phyloP scores from a whole-genome alignment of 371 early-diverging fungal species.

The Smittium culicis region DNA sequence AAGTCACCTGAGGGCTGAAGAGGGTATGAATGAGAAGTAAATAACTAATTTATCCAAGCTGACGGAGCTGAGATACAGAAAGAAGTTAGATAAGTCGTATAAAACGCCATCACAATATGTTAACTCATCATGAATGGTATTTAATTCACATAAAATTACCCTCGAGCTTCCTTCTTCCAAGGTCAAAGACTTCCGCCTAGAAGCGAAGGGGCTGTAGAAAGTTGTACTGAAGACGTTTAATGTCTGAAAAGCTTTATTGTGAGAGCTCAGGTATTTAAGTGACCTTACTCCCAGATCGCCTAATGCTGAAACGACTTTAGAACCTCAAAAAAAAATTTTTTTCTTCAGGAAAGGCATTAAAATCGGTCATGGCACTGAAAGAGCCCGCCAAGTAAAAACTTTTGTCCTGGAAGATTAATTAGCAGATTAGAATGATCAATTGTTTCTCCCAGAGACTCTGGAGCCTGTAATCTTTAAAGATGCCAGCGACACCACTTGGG shows the following conservation, averaged over 20 bases:
- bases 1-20: conserved; percentile 13
- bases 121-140: conserved; percentile 25
- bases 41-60: conserved; percentile 19
- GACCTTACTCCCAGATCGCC: not conserved
- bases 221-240: not conserved
- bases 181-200: not conserved
- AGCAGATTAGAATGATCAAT: not conserved
- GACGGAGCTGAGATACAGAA: conserved; percentile 20
- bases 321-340: not conserved
- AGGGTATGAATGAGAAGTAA: conserved; percentile 12
- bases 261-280: not conserved
- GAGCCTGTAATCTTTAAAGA: not conserved
- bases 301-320: not conserved
- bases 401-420: not conserved
- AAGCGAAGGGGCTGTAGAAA: not conserved
- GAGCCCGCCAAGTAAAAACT: not conserved
- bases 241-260: not conserved
- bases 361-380: not conserved
- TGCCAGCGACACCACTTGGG: not conserved
- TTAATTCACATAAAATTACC: conserved; percentile 17
- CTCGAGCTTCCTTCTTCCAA: not conserved
- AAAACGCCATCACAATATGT: conserved; percentile 26
- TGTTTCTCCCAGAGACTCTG: not conserved
- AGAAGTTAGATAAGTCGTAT: conserved; percentile 22
- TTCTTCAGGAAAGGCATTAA: not conserved